Evolutionary conservation across 2,329 filamentous ascomycete species (phyloP), one percentile per base, ranked within the genome.

Genomic region (Claviceps pazoutovae): DNA sequence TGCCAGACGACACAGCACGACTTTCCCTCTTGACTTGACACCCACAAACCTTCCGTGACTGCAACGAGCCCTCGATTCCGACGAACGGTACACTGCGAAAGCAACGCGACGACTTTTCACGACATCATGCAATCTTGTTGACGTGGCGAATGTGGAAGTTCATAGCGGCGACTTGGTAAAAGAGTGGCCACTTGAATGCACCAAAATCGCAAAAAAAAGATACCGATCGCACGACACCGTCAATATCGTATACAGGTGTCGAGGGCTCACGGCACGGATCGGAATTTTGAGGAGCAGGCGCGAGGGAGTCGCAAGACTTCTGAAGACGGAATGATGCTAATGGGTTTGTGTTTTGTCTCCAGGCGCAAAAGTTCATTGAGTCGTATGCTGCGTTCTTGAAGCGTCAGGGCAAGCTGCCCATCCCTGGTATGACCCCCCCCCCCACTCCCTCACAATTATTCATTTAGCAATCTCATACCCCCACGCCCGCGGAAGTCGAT

Each of bases 381-480:
- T 79, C 85, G 69, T 94, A 93, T 72, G 79, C 86, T 70, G 84
- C 81, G 68, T 94, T 93, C 82, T 74, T 94, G 81, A 93, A 93
- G 85, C 83, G 87, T 67, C 87, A 93, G 79, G 88, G 88, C 75
- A 91, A 91, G 79, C 85, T 93, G 64, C 85, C 86, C 69, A 88
- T 91, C 68, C 87, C 87, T 72, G 86, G 86, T 90, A 81, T 69
- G 83, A 77, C 17, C 8, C 14, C n/a, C 6, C 26, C 36, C 30
- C 23, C 1, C n/a, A n/a, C n/a, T 14, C 13, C 6, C 5, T n/a
- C 30, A 23, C 2, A n/a, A 3, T 13, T 11, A 4, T 34, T 34
- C 30, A 34, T 34, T 9, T 11, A 34, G 9, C 30, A 34, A 11
- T 2, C 30, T 11, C 3, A 9, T 11, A 11, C 9, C 3, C 30